phyloP scores from a whole-genome alignment of 2,329 filamentous ascomycete species.

The Zopfia rhizophila region DNA sequence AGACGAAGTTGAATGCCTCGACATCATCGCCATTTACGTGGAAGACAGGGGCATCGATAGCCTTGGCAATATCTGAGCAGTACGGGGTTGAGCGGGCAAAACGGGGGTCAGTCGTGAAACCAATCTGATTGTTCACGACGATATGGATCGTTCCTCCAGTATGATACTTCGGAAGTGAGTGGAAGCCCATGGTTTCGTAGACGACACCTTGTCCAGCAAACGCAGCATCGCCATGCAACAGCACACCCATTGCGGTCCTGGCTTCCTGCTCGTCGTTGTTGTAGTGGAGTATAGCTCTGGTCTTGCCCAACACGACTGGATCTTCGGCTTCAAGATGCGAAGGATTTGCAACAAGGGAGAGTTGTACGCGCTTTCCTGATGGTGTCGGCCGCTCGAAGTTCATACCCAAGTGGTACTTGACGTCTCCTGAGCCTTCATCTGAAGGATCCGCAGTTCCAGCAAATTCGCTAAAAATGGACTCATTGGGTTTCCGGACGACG shows the following conservation, averaged over 20 bases:
- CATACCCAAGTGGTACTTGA: slow-evolving; percentile 99
- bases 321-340: slow-evolving; percentile 99
- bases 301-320: slow-evolving; percentile 96
- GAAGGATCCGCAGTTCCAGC: slow-evolving; percentile 85
- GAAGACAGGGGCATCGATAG: slow-evolving; percentile 97
- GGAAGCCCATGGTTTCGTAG: slow-evolving; percentile 98
- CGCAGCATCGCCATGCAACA: slow-evolving; percentile 96
- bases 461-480: slow-evolving; percentile 99
- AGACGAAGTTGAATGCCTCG: slow-evolving; percentile 98
- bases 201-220: slow-evolving; percentile 97
- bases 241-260: slow-evolving; percentile 90
- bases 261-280: slow-evolving; percentile 95
- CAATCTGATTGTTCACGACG: slow-evolving; percentile 99
- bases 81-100: slow-evolving; percentile 98
- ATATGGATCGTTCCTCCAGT: slow-evolving; percentile 97
- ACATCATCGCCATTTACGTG: slow-evolving; percentile 99
- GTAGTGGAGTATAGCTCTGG: slow-evolving; percentile 97
- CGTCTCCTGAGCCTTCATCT: slow-evolving; percentile 96
- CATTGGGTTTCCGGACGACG: slow-evolving; percentile 98
- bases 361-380: slow-evolving; percentile 98
- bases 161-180: slow-evolving; percentile 93
- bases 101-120: slow-evolving; percentile 97
- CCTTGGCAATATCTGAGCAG: slow-evolving; percentile 99
- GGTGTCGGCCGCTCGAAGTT: slow-evolving; percentile 99
- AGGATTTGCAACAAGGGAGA: slow-evolving; percentile 97